Percentiles rank a stretch among this genome's conserved stretches.
phyloP scores from a whole-genome alignment of 2,329 filamentous ascomycete species.

The Xylaria sp. region DNA sequence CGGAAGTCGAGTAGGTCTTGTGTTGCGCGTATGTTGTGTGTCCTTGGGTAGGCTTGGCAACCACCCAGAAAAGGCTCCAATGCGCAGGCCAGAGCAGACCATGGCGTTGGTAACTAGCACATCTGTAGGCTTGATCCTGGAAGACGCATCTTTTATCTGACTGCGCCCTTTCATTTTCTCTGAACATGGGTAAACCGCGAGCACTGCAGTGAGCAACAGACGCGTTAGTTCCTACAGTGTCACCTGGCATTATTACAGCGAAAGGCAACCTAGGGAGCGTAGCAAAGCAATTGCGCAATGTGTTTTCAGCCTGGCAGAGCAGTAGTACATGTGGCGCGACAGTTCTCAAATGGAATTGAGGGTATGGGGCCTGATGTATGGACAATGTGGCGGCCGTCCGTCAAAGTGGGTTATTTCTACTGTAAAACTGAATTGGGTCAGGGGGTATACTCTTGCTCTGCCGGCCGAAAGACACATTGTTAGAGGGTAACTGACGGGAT shows the following conservation, averaged over 20 bases:
- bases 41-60: constrained; percentile 65
- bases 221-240: constrained; percentile 22
- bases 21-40: constrained; percentile 59
- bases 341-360: background rate
- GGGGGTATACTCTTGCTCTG: constrained; percentile 35
- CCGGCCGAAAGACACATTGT: constrained; percentile 30
- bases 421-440: constrained; percentile 6
- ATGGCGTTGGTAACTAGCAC: constrained; percentile 44
- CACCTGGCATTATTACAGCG: background rate
- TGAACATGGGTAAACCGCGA: constrained; percentile 54
- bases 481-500: constrained; percentile 14
- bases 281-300: constrained; percentile 13
- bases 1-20: constrained; percentile 71
- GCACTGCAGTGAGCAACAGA: constrained; percentile 64
- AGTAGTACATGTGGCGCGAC: constrained; percentile 21
- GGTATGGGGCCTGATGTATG: constrained; percentile 15
- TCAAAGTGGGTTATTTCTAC: constrained; percentile 3
- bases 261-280: constrained; percentile 11
- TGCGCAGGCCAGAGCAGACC: constrained; percentile 45
- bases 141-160: constrained; percentile 33
- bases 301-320: constrained; percentile 37
- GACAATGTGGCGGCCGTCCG: background rate
- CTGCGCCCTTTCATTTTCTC: constrained; percentile 36
- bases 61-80: constrained; percentile 51
- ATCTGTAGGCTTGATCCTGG: constrained; percentile 38